Conservation (phyloP, 2,329 filamentous ascomycete genomes). For the Phialemoniopsis sp. region DNA sequence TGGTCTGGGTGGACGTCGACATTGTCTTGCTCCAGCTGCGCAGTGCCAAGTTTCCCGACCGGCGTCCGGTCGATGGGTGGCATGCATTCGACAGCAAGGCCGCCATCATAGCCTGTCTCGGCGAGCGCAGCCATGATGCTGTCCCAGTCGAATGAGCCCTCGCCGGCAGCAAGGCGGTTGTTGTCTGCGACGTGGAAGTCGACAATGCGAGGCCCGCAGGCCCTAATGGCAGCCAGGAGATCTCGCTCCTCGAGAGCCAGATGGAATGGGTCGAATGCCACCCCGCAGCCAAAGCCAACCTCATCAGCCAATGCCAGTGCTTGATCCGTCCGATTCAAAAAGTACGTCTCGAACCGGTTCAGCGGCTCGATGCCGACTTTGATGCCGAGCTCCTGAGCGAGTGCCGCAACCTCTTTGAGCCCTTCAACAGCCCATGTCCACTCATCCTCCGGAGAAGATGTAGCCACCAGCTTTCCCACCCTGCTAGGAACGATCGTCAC, state of each 20-base stretch:
- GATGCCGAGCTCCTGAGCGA: slow-evolving; percentile 8
- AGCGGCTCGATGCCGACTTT: slow-evolving; percentile 11
- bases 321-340: slow-evolving; percentile 11
- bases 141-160: slow-evolving; percentile 11
- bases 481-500: slow-evolving; percentile 6
- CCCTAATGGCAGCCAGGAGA: slow-evolving; percentile 8
- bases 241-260: slow-evolving; percentile 12
- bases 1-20: slow-evolving; percentile 10
- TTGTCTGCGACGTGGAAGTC: slow-evolving; percentile 13
- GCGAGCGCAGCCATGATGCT: slow-evolving; percentile 9
- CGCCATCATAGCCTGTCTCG: slow-evolving; percentile 11
- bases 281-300: slow-evolving; percentile 7
- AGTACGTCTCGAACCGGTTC: slow-evolving; percentile 13
- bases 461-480: slow-evolving; percentile 12
- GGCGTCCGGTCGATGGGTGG: slow-evolving; percentile 11
- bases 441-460: slow-evolving; percentile 6
- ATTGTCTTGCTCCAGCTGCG: slow-evolving; percentile 9
- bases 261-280: slow-evolving; percentile 13
- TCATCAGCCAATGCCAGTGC: slow-evolving; percentile 10
- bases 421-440: slow-evolving; percentile 13
- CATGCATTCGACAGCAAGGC: slow-evolving; percentile 10
- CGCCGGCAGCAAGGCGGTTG: slow-evolving; percentile 11
- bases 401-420: slow-evolving; percentile 7
- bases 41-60: slow-evolving; percentile 7
- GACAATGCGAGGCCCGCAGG: slow-evolving; percentile 8